Evolutionary conservation across 2,329 filamentous ascomycete genomes (phyloP).

Genomic region (Hypoxylon sp.): DNA sequence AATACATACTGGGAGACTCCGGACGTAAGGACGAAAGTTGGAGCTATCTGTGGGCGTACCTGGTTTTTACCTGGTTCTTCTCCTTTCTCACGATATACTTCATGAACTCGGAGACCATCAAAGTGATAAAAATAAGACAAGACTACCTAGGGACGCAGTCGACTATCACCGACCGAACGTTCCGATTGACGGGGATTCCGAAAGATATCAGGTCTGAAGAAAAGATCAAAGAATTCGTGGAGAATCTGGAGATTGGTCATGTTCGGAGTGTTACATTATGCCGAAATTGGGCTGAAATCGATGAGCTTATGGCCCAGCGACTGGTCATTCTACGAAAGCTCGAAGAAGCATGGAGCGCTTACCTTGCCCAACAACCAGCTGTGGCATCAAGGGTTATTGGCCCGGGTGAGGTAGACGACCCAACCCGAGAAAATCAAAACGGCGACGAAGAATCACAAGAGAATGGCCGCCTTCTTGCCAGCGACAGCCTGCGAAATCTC

Average conservation of each 20-base stretch:
- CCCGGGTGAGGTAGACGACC: constrained; percentile 45
- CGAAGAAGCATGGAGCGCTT: constrained; percentile 85
- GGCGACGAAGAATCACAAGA: constrained; percentile 64
- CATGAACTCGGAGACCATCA: constrained; percentile 84
- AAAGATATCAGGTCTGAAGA: constrained; percentile 80
- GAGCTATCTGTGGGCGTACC: constrained; percentile 88
- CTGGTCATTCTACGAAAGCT: constrained; percentile 75
- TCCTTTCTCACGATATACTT: constrained; percentile 84
- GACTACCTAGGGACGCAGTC: constrained; percentile 93
- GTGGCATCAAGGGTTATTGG: constrained; percentile 40
- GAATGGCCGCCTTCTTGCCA: constrained; percentile 69
- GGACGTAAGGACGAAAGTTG: constrained; percentile 41
- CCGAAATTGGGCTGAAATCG: constrained; percentile 85
- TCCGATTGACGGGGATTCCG: constrained; percentile 90
- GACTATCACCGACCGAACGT: constrained; percentile 95
- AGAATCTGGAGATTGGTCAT: constrained; percentile 87
- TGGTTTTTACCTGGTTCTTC: constrained; percentile 95
- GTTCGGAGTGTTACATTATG: constrained; percentile 91
- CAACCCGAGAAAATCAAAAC: constrained; percentile 51
- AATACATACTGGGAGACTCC: constrained; percentile 28
- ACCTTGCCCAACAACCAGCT: constrained; percentile 69
- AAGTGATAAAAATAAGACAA: constrained; percentile 86
- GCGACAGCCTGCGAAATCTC: constrained; percentile 55
- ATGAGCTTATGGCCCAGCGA: constrained; percentile 77
- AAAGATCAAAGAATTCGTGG: constrained; percentile 86